A percentile compares a stretch with the other conserved stretches of the same genome.
phyloP scores from a whole-genome alignment of 306 rosid species.

The Prunus davidiana region DNA sequence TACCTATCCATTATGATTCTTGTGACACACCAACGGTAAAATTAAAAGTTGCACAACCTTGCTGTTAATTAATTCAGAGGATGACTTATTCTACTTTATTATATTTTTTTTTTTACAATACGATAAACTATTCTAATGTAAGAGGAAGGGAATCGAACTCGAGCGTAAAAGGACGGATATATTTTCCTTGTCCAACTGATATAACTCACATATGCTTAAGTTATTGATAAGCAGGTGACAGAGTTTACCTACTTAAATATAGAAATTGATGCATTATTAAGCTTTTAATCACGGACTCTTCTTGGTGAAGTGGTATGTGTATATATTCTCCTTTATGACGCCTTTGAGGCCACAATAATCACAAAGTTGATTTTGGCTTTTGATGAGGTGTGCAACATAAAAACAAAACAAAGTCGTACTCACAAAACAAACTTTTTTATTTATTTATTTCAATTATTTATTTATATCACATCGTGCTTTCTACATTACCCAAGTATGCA shows the following conservation, averaged over 20 bases:
- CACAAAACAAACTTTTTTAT: background rate
- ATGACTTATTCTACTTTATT: too few species aligned
- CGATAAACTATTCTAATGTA: too few species aligned
- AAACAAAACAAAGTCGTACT: background rate
- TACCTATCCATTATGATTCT: background rate
- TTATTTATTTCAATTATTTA: too few species aligned
- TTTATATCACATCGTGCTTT: background rate
- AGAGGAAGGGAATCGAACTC: too few species aligned
- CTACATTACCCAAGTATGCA: background rate
- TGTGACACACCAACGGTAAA: background rate
- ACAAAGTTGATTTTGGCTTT: conserved; percentile 4
- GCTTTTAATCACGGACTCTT: background rate
- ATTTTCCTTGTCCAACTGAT: too few species aligned
- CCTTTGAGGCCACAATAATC: background rate
- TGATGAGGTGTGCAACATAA: background rate
- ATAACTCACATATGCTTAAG: too few species aligned
- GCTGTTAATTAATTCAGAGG: background rate
- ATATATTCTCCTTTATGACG: background rate
- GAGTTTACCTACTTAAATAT: too few species aligned
- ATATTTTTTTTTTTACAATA: too few species aligned
- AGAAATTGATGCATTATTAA: too few species aligned
- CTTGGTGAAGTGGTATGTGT: background rate
- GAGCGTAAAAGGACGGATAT: too few species aligned
- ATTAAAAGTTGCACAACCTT: background rate
- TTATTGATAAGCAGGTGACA: too few species aligned